Conservation (phyloP, 345 rosid genomes). For the Citropsis articulata region DNA sequence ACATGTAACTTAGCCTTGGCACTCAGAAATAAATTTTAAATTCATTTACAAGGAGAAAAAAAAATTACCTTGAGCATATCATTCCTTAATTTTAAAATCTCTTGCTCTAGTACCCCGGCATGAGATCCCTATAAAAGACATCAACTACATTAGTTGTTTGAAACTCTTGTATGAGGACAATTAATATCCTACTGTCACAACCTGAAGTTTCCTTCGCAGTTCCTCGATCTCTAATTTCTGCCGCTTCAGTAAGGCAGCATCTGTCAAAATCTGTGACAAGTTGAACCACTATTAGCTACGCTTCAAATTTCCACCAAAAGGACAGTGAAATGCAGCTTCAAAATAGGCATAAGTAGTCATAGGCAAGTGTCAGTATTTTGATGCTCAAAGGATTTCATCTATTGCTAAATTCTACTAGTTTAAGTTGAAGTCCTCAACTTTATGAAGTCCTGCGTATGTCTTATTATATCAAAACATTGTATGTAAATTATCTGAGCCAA, state of each 20-base stretch:
- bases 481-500: background rate
- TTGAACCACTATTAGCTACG: constrained; percentile 26
- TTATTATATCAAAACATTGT: background rate
- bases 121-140: constrained; percentile 72
- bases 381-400: constrained; percentile 2
- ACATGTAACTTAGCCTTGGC: background rate
- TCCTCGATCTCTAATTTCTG: constrained; percentile 97
- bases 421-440: background rate
- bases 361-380: constrained; percentile 5
- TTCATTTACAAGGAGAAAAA: constrained; percentile 13
- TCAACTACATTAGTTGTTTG: constrained; percentile 9
- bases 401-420: background rate
- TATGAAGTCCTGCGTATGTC: background rate
- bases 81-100: constrained; percentile 78
- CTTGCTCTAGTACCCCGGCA: constrained; percentile 87
- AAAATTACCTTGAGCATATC: constrained; percentile 80
- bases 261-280: constrained; percentile 72
- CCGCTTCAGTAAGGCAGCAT: constrained; percentile 86
- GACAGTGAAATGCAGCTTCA: background rate
- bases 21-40: constrained; percentile 5
- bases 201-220: constrained; percentile 80
- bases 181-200: constrained; percentile 21
- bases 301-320: constrained; percentile 15
- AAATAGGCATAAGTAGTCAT: background rate
- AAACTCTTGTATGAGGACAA: background rate